phyloP scores from a whole-genome alignment of 2,329 filamentous ascomycete species.

The Fusarium denticulatum region DNA sequence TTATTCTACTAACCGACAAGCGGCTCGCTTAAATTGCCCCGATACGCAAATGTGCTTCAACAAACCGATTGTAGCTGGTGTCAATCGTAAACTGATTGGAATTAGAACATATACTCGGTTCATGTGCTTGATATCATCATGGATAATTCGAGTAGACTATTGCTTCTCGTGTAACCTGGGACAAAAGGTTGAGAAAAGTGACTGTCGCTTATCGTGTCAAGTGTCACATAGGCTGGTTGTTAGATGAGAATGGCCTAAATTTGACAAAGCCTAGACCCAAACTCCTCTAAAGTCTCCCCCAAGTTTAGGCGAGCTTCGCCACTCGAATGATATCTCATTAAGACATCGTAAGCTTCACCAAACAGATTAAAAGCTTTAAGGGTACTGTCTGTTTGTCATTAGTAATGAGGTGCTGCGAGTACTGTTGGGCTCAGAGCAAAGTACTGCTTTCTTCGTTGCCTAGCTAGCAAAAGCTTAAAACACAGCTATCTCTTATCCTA shows the following conservation, averaged over 20 bases:
- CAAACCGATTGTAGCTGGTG: not conserved
- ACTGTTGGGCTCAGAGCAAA: fast-evolving
- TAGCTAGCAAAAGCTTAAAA: not conserved
- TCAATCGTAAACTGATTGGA: not conserved
- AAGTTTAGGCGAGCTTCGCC: too few species aligned
- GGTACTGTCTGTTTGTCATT: fast-evolving
- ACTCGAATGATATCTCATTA: fast-evolving
- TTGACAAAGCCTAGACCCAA: too few species aligned
- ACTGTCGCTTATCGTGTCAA: not conserved
- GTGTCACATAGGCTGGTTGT: too few species aligned
- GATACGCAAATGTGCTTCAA: not conserved
- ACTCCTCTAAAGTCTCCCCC: too few species aligned
- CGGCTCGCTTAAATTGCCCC: not conserved
- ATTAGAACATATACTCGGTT: not conserved
- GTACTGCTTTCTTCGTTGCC: not conserved
- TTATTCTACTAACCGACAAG: not conserved
- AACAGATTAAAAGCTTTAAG: not conserved
- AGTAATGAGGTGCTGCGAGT: fast-evolving
- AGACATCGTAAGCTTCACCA: not conserved
- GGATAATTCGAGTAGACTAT: too few species aligned
- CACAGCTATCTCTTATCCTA: not conserved
- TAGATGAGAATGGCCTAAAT: too few species aligned
- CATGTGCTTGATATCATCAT: too few species aligned
- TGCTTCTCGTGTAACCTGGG: not conserved
- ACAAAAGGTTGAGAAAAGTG: fast-evolving